Percentiles rank a stretch among this genome's conserved stretches.
Conservation (phyloP, 352 stramenopile species). For the Phytopythium aichiense region DNA sequence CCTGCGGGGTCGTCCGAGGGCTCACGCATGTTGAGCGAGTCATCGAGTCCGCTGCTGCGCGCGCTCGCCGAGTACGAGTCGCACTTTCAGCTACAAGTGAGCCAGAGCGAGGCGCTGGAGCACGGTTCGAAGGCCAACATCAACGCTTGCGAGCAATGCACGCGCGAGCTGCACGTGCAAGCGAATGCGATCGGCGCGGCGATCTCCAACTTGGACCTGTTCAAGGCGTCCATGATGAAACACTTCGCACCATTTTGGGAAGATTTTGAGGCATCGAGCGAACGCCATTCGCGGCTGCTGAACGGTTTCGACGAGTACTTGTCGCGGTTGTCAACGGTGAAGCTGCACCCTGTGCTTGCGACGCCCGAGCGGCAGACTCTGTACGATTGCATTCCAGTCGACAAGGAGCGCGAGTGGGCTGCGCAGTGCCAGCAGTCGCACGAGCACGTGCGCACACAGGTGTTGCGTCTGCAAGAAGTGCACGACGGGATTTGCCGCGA, state of each 20-base stretch:
- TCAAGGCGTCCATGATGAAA: slow-evolving; percentile 78
- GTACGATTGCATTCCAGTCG: slow-evolving; percentile 75
- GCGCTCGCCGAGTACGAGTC: slow-evolving; percentile 79
- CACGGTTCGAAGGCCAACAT: slow-evolving; percentile 53
- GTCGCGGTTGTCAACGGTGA: slow-evolving; percentile 42
- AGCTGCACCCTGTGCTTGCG: slow-evolving; percentile 58
- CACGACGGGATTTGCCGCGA: slow-evolving; percentile 70
- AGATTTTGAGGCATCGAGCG: slow-evolving; percentile 58
- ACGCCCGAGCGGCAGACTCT: slow-evolving; percentile 63
- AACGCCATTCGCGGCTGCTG: slow-evolving; percentile 57
- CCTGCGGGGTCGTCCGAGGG: slow-evolving; percentile 57
- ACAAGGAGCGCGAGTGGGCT: slow-evolving; percentile 78
- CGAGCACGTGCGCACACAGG: slow-evolving; percentile 51
- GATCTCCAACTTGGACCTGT: slow-evolving; percentile 76
- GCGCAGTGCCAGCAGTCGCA: slow-evolving; percentile 78
- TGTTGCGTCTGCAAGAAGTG: slow-evolving; percentile 54
- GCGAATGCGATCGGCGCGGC: slow-evolving; percentile 66
- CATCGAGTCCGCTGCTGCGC: slow-evolving; percentile 70
- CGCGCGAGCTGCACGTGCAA: slow-evolving; percentile 59
- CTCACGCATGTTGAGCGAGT: slow-evolving; percentile 70
- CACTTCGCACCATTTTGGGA: slow-evolving; percentile 80
- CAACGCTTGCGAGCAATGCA: slow-evolving; percentile 41
- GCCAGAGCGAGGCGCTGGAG: slow-evolving; percentile 62
- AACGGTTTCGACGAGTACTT: slow-evolving; percentile 72
- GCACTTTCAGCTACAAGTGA: slow-evolving; percentile 74